Base-by-base conservation (phyloP, 2,329 filamentous ascomycete species). In the Sporothrix pallida region DNA sequence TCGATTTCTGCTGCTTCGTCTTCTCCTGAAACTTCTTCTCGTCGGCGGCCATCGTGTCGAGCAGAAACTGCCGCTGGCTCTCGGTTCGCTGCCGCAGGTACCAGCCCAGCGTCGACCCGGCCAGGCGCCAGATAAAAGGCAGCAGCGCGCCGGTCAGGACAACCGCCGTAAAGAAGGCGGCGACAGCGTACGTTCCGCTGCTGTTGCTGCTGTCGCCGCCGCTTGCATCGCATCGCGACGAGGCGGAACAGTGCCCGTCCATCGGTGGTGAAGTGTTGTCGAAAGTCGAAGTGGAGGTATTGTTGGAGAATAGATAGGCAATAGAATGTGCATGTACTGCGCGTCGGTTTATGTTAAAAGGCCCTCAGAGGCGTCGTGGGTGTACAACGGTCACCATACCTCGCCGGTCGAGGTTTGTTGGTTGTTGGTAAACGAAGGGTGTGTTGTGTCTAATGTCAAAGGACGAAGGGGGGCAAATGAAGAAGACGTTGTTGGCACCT, bases 1-100 rank as follows among this genome's bases (percentile, higher is more conserved):
- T 80, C 78, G 74, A 12, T 20, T 17, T 7, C n/a, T 68, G 63
- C 20, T 50, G 63, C 44, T 50, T 26, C 42, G 52, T 31, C 58
- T 82, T 79, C 2, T 79, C 78, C 58, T 83, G 81, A 23, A 79
- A 82, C 56, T 80, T 82, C 73, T 79, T 79, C 75, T 87, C 83
- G 62, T 87, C 84, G 17, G 85, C 83, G 15, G 83, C 81, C 80
- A 86, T 86, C 23, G 86, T 81, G 67, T 85, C 81, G 74, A 91
- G 80, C 72, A 93, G 86, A 71, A 88, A 84, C 73, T 86, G 83
- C 65, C 87, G 86, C 70, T 90, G 87, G 72, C 89, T 89, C 20
- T 89, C 87, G 0, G 91, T 91, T 80, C 89, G 90, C 79, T 86
- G 89, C 72, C 84, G 85, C 73, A 93, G 82, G 76, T 88, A 87